These are phyloP conservation scores for Epichloe gansuensis DNA, from an alignment of 2,329 filamentous ascomycete species.

Conservation along the genomic window DNA sequence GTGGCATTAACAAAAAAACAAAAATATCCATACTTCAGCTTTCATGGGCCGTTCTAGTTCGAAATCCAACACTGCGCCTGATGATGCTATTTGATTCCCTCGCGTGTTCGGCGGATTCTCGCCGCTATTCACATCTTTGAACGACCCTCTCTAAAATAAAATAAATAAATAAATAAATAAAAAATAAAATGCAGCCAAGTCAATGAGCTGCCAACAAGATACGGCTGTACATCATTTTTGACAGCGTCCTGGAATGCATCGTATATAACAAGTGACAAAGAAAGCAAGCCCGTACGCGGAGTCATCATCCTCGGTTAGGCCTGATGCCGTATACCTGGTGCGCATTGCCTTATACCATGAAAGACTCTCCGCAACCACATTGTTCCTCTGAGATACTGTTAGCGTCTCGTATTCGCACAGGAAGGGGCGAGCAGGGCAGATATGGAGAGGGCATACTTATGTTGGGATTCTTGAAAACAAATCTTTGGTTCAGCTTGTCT, in stretches of 20 bases:
- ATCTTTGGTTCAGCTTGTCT: slow-evolving; percentile 83
- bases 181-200: background rate
- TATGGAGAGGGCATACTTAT: slow-evolving; percentile 63
- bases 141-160: background rate
- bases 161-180: no score
- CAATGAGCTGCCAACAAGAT: background rate
- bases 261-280: background rate
- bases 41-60: no score
- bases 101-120: background rate
- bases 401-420: slow-evolving; percentile 16
- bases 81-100: background rate
- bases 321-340: background rate
- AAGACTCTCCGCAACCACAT: slow-evolving; percentile 93
- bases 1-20: no score
- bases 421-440: slow-evolving; percentile 2
- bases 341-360: slow-evolving; percentile 53
- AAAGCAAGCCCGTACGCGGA: background rate
- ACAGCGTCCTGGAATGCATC: background rate
- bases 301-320: background rate
- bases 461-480: slow-evolving; percentile 94
- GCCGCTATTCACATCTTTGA: background rate
- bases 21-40: no score
- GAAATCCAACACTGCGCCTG: background rate
- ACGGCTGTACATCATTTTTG: background rate
- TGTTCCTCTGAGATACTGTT: slow-evolving; percentile 59